phyloP scores from a whole-genome alignment of 306 rosid species.

The Fragaria iinumae region DNA sequence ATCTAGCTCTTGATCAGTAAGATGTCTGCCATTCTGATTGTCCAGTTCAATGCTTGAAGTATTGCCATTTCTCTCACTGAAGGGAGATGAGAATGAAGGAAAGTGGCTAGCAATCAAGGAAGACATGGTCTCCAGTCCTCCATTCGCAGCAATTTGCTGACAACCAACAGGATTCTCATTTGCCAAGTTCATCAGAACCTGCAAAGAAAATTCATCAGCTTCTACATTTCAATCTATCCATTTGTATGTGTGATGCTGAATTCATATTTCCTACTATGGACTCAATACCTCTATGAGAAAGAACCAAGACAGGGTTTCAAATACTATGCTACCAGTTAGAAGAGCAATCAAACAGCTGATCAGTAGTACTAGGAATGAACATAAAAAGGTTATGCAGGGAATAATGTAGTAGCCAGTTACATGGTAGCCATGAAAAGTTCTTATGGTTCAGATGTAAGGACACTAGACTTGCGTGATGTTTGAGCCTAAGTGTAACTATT shows the following conservation, averaged over 20 bases:
- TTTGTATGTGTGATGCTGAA: neutral
- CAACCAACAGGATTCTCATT: constrained; percentile 95
- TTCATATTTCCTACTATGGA: neutral
- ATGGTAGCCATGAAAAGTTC: no score
- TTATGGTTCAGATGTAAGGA: neutral
- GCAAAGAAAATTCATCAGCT: constrained; percentile 29
- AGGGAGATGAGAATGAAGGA: constrained; percentile 61
- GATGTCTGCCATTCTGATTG: constrained; percentile 49
- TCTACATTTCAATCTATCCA: neutral
- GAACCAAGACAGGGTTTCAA: neutral
- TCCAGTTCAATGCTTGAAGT: constrained; percentile 34
- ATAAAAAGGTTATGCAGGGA: neutral
- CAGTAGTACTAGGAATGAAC: neutral
- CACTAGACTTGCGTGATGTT: neutral
- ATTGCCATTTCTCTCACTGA: constrained; percentile 39
- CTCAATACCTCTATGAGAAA: neutral
- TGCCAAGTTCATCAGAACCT: constrained; percentile 98
- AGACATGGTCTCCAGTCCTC: constrained; percentile 91
- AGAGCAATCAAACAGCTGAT: neutral
- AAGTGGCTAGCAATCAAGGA: constrained; percentile 86
- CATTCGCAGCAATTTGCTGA: constrained; percentile 74
- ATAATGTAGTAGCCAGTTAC: neutral
- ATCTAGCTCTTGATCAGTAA: constrained; percentile 83
- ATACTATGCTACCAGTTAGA: neutral
- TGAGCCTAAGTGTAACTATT: neutral